Conservation (phyloP, 148 eudicot species). For the Talinum fruticosum region DNA sequence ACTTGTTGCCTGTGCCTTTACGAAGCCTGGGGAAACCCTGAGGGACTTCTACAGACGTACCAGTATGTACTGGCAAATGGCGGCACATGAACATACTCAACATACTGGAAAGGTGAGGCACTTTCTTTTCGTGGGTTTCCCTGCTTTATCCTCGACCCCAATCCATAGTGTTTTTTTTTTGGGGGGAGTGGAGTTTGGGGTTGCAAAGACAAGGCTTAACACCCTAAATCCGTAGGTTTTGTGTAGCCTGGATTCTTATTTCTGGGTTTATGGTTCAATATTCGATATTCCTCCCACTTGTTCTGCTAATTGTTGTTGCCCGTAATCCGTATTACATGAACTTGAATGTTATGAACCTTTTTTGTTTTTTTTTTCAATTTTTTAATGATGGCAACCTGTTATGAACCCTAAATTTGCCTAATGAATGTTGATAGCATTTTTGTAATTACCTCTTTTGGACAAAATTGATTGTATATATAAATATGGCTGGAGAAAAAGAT, state of each 20-base stretch:
- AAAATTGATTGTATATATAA: neutral
- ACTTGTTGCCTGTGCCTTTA: neutral
- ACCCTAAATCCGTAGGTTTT: neutral
- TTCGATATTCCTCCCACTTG: neutral
- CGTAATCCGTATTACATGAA: too few species aligned
- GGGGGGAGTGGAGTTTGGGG: too few species aligned
- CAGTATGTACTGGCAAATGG: constrained; percentile 97
- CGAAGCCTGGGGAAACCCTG: constrained; percentile 92
- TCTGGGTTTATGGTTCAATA: neutral
- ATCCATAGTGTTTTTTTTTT: neutral
- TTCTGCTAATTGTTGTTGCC: too few species aligned
- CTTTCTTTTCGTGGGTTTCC: constrained; percentile 5
- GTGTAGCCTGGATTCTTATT: neutral
- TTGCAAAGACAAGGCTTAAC: too few species aligned
- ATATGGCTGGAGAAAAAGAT: neutral
- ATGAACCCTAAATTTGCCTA: neutral
- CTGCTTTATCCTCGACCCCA: constrained; percentile 1
- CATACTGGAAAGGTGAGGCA: constrained; percentile 91
- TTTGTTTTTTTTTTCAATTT: too few species aligned
- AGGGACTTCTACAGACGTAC: constrained; percentile 93
- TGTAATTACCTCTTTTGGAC: neutral
- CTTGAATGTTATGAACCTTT: too few species aligned
- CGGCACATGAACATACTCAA: constrained; percentile 95
- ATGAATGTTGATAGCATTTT: neutral
- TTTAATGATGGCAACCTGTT: too few species aligned